Evolutionary conservation across 768 basidiomycete species (phyloP).

Genomic region (Ramaria sp.): DNA sequence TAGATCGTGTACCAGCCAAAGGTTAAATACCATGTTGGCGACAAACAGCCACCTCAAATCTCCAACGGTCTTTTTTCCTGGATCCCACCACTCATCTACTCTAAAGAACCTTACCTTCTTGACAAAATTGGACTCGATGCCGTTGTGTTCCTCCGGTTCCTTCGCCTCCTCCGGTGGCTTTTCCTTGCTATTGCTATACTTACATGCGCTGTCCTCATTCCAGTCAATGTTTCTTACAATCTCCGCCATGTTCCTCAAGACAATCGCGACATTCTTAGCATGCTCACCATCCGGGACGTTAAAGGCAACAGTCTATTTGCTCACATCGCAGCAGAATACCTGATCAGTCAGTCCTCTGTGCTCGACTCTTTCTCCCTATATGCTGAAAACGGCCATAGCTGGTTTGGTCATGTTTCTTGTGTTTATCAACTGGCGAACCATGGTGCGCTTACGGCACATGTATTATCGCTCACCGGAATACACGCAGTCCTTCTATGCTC

Average conservation of each 20-base stretch:
- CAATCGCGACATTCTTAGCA: conserved; percentile 54
- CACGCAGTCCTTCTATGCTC: conserved; percentile 82
- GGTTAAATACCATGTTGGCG: conserved; percentile 76
- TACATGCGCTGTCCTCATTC: conserved; percentile 66
- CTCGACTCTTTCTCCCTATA: not conserved
- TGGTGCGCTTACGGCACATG: conserved; percentile 66
- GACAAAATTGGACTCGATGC: conserved; percentile 90
- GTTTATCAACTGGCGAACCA: conserved; percentile 63
- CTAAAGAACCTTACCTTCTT: conserved; percentile 82
- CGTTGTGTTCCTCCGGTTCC: conserved; percentile 84
- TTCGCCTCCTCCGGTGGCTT: conserved; percentile 69
- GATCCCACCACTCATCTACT: conserved; percentile 75
- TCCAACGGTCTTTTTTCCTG: conserved; percentile 80
- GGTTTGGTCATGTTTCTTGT: conserved; percentile 58
- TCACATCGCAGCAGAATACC: conserved; percentile 75
- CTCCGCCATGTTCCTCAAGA: conserved; percentile 44
- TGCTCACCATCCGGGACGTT: conserved; percentile 83
- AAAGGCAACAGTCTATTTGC: conserved; percentile 62
- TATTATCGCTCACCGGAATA: conserved; percentile 93
- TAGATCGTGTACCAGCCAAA: conserved; percentile 90
- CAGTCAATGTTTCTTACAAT: conserved; percentile 82
- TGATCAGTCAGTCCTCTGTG: conserved; percentile 42
- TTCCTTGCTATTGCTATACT: conserved; percentile 56
- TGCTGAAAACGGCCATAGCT: conserved; percentile 19
- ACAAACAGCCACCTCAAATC: conserved; percentile 72